Conservation (phyloP, 2,329 filamentous ascomycete species). For the Fusarium aywerte region DNA sequence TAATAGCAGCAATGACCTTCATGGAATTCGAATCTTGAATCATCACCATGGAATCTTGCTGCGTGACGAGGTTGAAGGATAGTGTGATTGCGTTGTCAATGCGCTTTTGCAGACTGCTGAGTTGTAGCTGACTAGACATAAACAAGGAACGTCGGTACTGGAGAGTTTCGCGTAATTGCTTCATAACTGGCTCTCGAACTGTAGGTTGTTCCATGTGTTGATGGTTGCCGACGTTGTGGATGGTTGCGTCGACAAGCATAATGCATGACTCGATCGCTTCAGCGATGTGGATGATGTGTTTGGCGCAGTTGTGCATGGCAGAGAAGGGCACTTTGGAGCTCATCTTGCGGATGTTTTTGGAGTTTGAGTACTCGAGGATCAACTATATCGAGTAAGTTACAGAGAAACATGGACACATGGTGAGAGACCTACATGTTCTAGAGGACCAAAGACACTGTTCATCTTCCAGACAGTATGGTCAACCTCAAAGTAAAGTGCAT, state of each 20-base stretch:
- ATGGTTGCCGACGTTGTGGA: conserved; percentile 24
- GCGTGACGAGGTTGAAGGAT: conserved; percentile 52
- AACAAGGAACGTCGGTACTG: conserved; percentile 50
- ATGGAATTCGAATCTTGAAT: conserved; percentile 52
- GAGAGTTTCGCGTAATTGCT: conserved; percentile 46
- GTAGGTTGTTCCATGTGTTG: background rate
- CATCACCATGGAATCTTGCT: conserved; percentile 52
- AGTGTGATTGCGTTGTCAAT: conserved; percentile 51
- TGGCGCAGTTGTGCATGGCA: conserved; percentile 47
- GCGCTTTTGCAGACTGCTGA: conserved; percentile 50
- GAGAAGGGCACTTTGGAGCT: conserved; percentile 45
- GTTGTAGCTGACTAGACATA: conserved; percentile 50
- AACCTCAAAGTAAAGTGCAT: conserved; percentile 45
- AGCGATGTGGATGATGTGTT: conserved; percentile 47
- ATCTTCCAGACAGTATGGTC: conserved; percentile 48
- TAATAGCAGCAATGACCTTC: conserved; percentile 53
- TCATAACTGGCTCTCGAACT: conserved; percentile 28
- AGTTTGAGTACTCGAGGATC: conserved; percentile 43
- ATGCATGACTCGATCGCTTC: conserved; percentile 46
- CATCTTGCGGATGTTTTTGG: conserved; percentile 42
- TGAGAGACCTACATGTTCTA: conserved; percentile 42
- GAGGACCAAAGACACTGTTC: conserved; percentile 45
- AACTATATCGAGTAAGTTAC: conserved; percentile 24
- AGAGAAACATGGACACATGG: background rate
- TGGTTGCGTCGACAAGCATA: conserved; percentile 41